Evolutionary conservation across 2,329 filamentous ascomycete genomes (phyloP), one percentile per base, ranked within the genome.

Genomic region (Truncatella angustata): DNA sequence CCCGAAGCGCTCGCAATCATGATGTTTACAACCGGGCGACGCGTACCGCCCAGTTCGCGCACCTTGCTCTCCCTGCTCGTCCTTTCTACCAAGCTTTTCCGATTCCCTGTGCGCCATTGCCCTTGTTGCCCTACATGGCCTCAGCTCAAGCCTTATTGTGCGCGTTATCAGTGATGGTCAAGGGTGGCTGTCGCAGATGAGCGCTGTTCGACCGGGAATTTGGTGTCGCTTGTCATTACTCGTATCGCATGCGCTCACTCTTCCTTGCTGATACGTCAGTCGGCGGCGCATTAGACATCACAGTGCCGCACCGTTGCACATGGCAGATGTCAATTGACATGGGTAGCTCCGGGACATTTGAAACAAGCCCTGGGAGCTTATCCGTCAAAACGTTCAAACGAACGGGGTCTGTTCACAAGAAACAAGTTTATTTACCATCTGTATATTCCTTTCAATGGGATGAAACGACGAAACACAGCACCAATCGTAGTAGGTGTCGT

Each of bases 331-430:
- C n/a, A 28, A 12, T 24, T 34, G 37, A 45, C 49, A 51, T 36
- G 49, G 49, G 40, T 45, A 51, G 49, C 39, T 51, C 40, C 40
- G 39, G 26, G 16, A 51, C 28, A 36, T 37, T 34, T 24, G 49
- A 51, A 51, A 44, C 49, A 30, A 45, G 35, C 37, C 49, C 40
- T 51, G 21, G 47, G 36, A 42, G 36, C 47, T 43, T 50, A 40
- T 23, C 20, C n/a, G 40, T 21, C 45, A 49, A 49, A 50, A 21
- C 20, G 24, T 50, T 21, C 45, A 49, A 49, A 50, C 35, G 34
- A 42, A 30, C 24, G 35, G 28, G 35, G 47, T 50, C 47, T 42
- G 47, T 50, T 42, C 47, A 23, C 36, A 34, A 26, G 47, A 49
- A 49, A 37, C 45, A 49, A 49, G 45, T 49, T 49, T 49, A 16